Evolutionary conservation across 345 rosid species (phyloP).

Genomic region (Salix caprea): DNA sequence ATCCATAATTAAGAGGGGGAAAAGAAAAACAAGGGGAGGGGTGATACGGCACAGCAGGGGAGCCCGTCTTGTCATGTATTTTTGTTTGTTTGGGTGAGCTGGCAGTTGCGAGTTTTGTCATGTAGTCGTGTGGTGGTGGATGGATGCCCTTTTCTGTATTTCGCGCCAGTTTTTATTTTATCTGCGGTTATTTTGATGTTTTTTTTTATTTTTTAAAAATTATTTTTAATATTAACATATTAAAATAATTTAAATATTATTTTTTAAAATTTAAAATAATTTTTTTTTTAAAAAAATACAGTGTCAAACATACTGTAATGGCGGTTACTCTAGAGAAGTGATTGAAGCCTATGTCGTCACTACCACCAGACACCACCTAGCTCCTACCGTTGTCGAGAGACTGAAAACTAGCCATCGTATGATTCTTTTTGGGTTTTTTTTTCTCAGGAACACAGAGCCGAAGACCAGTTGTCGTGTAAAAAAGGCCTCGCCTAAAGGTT

Average conservation of each 20-base stretch:
- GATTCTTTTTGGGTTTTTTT: neutral
- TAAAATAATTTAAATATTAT: too few species aligned
- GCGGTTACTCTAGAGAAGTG: too few species aligned
- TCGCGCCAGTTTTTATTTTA: too few species aligned
- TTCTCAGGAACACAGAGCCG: neutral
- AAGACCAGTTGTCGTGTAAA: neutral
- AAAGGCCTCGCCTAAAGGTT: neutral
- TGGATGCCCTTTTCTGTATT: neutral
- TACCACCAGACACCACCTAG: neutral
- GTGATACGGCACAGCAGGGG: neutral
- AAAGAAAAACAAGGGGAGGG: too few species aligned
- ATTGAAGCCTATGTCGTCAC: neutral
- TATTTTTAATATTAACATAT: rapidly evolving
- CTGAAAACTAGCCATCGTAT: neutral
- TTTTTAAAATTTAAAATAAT: too few species aligned
- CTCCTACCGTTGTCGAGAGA: neutral
- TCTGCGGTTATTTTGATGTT: too few species aligned
- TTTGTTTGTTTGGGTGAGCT: too few species aligned
- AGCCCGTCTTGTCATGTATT: neutral
- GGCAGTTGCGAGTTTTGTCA: neutral
- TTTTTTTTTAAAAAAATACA: too few species aligned
- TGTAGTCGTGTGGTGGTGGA: neutral
- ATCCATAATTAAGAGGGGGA: neutral
- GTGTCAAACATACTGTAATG: too few species aligned
- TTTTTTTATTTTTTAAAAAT: too few species aligned